Conservation (phyloP, 352 stramenopile genomes). For the Globisporangium apiculatum region DNA sequence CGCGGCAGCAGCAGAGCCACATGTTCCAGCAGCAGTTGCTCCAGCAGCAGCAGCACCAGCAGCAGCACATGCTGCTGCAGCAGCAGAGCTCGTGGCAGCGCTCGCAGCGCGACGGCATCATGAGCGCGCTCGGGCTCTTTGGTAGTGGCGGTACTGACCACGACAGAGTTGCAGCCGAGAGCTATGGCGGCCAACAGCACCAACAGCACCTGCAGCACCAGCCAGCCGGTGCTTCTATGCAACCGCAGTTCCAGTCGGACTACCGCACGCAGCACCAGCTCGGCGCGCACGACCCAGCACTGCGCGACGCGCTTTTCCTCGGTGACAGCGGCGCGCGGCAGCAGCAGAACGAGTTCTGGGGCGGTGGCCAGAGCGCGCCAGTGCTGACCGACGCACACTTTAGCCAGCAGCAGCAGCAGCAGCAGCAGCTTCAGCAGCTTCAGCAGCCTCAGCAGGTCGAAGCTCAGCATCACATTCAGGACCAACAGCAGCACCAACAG, state of each 20-base stretch:
- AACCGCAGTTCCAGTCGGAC: slow-evolving; percentile 44
- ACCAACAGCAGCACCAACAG: background rate
- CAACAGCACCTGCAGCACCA: slow-evolving; percentile 7
- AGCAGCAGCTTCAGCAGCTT: background rate
- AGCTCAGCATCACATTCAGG: slow-evolving; percentile 2
- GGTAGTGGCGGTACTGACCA: slow-evolving; percentile 7
- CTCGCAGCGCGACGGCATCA: slow-evolving; percentile 68
- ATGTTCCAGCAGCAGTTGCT: slow-evolving; percentile 48
- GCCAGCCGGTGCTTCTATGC: slow-evolving; percentile 34
- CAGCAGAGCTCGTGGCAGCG: slow-evolving; percentile 76
- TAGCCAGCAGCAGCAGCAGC: slow-evolving; percentile 1
- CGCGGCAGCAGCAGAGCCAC: slow-evolving; percentile 58
- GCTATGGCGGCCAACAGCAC: slow-evolving; percentile 1
- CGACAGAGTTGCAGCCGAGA: background rate
- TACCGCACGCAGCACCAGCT: slow-evolving; percentile 37
- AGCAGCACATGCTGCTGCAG: slow-evolving; percentile 63
- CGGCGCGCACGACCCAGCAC: slow-evolving; percentile 10
- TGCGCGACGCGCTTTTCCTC: slow-evolving; percentile 27
- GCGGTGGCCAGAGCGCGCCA: slow-evolving; percentile 3
- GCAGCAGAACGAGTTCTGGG: slow-evolving; percentile 17
- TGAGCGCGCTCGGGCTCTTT: slow-evolving; percentile 72
- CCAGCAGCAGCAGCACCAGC: slow-evolving; percentile 31
- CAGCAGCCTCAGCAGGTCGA: background rate
- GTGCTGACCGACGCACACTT: slow-evolving; percentile 2
- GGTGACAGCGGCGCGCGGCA: slow-evolving; percentile 9